Percentiles rank a stretch among this genome's conserved stretches.
These are phyloP conservation scores for Hanseniaspora guilliermondii DNA, from an alignment of 805 yeast species.

Conservation along the genomic window DNA sequence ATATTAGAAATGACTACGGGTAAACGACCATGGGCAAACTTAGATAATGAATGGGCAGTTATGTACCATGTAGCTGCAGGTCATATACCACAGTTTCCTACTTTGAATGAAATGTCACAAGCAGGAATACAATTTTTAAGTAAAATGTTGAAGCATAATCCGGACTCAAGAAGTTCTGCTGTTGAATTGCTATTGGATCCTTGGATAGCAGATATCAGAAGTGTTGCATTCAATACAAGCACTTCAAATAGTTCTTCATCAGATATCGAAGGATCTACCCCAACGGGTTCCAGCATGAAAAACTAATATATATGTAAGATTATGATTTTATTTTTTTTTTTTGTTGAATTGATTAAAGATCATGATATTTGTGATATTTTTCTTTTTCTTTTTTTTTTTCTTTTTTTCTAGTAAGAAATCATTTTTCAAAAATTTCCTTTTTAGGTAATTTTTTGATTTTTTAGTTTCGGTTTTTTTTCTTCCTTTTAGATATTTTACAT, in stretches of 20 bases:
- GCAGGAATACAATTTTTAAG: conserved; percentile 61
- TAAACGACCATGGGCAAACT: conserved; percentile 86
- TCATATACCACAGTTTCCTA: conserved; percentile 75
- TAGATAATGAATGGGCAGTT: conserved; percentile 95
- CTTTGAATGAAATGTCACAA: conserved; percentile 60
- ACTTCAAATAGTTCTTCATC: conserved; percentile 18
- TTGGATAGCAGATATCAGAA: conserved; percentile 68
- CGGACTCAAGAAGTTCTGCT: conserved; percentile 68
- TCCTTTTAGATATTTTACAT: not conserved
- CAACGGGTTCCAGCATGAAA: not conserved
- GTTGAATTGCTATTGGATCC: conserved; percentile 77
- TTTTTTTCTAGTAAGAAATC: not conserved
- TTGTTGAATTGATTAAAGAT: not conserved
- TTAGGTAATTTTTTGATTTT: not conserved
- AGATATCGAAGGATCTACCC: conserved; percentile 3
- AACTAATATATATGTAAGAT: not conserved
- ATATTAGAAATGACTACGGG: conserved; percentile 95
- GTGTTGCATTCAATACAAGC: conserved; percentile 49
- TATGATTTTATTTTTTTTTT: not conserved
- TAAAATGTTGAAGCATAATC: conserved; percentile 71
- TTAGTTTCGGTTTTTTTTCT: not conserved
- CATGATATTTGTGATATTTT: not conserved
- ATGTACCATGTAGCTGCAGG: conserved; percentile 98
- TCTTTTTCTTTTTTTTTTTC: not conserved
- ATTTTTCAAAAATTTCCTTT: not conserved